Evolutionary conservation across 768 basidiomycete genomes (phyloP).

Genomic region (Termitomyces eurrhizus): DNA sequence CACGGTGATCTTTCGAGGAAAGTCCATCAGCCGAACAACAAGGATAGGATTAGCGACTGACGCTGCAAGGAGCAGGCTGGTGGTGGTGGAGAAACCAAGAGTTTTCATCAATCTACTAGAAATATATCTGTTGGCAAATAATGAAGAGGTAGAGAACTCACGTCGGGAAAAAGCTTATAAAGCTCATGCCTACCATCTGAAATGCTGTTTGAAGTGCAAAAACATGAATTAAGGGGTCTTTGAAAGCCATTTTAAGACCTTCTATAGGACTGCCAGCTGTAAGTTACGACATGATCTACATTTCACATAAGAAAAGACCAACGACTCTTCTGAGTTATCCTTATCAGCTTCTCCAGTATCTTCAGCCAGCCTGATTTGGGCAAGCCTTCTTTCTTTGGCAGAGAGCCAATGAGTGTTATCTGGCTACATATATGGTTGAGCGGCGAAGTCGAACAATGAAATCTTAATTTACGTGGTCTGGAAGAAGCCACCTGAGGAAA

Average conservation of each 20-base stretch:
- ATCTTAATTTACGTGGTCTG: conserved; percentile 48
- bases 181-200: conserved; percentile 52
- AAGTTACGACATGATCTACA: background rate
- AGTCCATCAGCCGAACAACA: background rate
- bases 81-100: conserved; percentile 55
- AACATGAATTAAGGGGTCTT: conserved; percentile 49
- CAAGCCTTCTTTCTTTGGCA: conserved; percentile 45
- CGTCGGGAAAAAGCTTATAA: conserved; percentile 57
- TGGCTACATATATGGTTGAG: conserved; percentile 32
- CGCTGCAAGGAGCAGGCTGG: conserved; percentile 57
- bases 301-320: conserved; percentile 17
- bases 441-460: background rate
- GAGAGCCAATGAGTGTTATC: conserved; percentile 60
- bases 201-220: conserved; percentile 49
- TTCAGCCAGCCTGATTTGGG: conserved; percentile 61
- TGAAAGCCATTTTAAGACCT: conserved; percentile 51
- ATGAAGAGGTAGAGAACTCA: conserved; percentile 15
- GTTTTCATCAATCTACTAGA: conserved; percentile 46
- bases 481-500: conserved; percentile 45
- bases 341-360: conserved; percentile 65
- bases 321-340: conserved; percentile 55
- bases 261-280: conserved; percentile 32
- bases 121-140: background rate
- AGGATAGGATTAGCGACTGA: conserved; percentile 24
- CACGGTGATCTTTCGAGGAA: conserved; percentile 53